phyloP scores from a whole-genome alignment of 2,329 filamentous ascomycete genomes.

The Colletotrichum viniferum region DNA sequence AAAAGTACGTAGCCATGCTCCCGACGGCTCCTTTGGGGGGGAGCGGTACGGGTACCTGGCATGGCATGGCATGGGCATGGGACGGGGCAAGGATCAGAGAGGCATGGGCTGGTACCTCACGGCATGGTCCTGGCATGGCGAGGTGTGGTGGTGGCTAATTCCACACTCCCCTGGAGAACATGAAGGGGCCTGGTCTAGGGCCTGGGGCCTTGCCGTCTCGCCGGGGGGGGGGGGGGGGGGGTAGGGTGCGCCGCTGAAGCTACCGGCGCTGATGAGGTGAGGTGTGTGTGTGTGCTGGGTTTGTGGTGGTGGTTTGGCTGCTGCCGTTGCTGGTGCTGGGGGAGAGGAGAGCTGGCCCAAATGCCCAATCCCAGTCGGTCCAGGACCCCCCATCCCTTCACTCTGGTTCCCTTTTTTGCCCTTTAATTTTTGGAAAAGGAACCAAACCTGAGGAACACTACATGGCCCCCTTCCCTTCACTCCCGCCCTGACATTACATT shows the following conservation, averaged over 20 bases:
- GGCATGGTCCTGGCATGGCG: not conserved
- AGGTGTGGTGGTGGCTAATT: conserved; percentile 1
- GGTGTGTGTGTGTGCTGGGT: not conserved
- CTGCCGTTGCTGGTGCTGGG: not conserved
- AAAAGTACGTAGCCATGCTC: not conserved
- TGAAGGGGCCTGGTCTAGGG: conserved; percentile 6
- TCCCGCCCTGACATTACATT: conserved; percentile 21
- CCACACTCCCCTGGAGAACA: conserved; percentile 11
- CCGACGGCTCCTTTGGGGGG: not conserved
- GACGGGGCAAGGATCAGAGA: conserved; percentile 8
- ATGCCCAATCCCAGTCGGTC: not conserved
- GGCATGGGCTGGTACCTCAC: conserved; percentile 2
- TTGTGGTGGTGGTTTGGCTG: not conserved
- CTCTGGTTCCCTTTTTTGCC: conserved; percentile 14
- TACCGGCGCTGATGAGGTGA: not conserved
- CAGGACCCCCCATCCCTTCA: conserved; percentile 1
- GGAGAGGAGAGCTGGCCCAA: not conserved
- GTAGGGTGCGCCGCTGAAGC: not conserved
- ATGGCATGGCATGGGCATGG: conserved; percentile 14
- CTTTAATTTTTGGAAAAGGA: conserved; percentile 21
- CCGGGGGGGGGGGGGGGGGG: not conserved
- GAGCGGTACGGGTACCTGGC: conserved; percentile 18
- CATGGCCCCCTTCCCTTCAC: conserved; percentile 17
- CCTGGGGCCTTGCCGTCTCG: conserved; percentile 3
- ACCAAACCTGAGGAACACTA: conserved; percentile 21